These are phyloP conservation scores for Pachysandra terminalis DNA, from an alignment of 164 flowering plant genomes.

Conservation along the genomic window DNA sequence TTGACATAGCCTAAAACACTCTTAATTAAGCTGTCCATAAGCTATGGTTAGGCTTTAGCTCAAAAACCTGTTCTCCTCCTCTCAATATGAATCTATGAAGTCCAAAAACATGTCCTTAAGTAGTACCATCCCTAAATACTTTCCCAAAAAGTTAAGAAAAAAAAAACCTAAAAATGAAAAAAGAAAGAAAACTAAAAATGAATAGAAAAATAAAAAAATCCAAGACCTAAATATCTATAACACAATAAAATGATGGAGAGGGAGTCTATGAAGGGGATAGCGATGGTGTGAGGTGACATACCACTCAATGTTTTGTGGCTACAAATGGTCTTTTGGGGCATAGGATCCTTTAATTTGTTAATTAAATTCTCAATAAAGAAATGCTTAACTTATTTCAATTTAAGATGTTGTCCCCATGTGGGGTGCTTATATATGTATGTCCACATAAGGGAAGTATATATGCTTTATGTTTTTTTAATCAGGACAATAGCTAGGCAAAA, in stretches of 20 bases:
- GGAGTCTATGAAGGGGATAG: slow-evolving; percentile 2
- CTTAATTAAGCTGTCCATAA: too few species aligned
- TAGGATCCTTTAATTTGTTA: neutral
- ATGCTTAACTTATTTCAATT: neutral
- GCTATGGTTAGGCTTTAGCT: too few species aligned
- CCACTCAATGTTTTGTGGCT: slow-evolving; percentile 14
- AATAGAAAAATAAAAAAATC: neutral
- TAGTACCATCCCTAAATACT: too few species aligned
- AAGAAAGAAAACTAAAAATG: too few species aligned
- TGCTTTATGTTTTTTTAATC: neutral
- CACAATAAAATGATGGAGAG: slow-evolving; percentile 6
- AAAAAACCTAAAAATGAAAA: too few species aligned
- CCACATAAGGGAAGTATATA: neutral
- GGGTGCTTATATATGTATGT: neutral
- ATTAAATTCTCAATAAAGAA: neutral
- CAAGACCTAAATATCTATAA: neutral
- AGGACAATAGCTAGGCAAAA: neutral
- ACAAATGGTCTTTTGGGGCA: neutral
- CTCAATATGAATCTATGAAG: too few species aligned
- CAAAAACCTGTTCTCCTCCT: too few species aligned
- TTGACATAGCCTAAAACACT: neutral
- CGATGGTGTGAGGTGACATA: slow-evolving; percentile 17
- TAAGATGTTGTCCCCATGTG: slow-evolving; percentile 11
- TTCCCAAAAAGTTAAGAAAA: too few species aligned
- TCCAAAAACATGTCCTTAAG: too few species aligned